Base-by-base conservation (phyloP, 1,139 yeast species). In the Komagataea norvegica region DNA sequence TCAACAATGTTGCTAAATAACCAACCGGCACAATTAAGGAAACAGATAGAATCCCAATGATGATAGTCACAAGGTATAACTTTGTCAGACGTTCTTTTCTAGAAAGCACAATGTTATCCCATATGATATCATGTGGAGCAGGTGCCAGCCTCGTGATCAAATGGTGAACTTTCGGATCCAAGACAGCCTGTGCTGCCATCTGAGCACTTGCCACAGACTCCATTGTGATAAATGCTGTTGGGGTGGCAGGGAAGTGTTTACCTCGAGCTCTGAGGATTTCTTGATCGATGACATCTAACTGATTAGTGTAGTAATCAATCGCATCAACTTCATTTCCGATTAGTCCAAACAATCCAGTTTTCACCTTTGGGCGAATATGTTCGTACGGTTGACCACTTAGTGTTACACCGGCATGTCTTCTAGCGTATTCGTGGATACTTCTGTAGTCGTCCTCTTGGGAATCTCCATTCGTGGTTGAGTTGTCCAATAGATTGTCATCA, bases 171-270 rank as follows among this genome's bases (percentile, higher is more conserved):
- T 86, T 67, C 6, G 91, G 91, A 52, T 83, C 91, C 38, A 83
- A 59, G 0, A 83, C 84, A 0, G 91, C 83, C 54, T 83, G 93
- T 0, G 91, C 91, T 3, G 86, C 84, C 86, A 82, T 81, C 59
- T 83, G 93, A 0, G 91, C 91, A 33, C 84, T 77, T 0, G 91
- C 91, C 1, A 82, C 91, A 0, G 87, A 77, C 47, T 81, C 87
- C 91, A 83, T 81, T 1, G 91, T 83, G 6, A 83, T 74, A 52
- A 83, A 83, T 0, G 91, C 91, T 8, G 86, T 74, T 8, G 86
- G 79, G 0, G 84, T 70, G 21, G 88, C 79, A 0, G 88, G 76
- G 48, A 77, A 82, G 43, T 79, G 81, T 41, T 76, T 66, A 23
- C 60, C 61, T 43, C 89, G 65, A 2, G 85, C 82, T 27, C 67